These are phyloP conservation scores for Linanthus parryae DNA, from an alignment of 148 eudicot species.

Conservation along the genomic window DNA sequence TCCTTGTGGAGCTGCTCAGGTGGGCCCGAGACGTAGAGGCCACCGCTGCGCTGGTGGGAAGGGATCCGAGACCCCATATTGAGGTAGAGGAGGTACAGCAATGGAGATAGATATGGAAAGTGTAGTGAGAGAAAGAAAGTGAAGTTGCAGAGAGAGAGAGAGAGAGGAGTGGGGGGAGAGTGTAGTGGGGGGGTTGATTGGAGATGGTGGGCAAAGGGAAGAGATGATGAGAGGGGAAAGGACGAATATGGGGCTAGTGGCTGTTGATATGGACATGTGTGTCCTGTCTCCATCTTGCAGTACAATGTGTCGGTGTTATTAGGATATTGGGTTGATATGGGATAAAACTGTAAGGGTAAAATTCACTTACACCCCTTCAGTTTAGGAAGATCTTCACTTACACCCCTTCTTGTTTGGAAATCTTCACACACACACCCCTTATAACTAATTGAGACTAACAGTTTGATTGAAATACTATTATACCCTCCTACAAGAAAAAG, in stretches of 20 bases:
- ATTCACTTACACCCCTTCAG: too few relatives aligned
- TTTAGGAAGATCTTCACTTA: too few relatives aligned
- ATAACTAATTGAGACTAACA: too few relatives aligned
- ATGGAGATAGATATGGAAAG: background rate
- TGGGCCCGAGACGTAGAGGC: slow-evolving; percentile 77
- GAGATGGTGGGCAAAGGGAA: too few relatives aligned
- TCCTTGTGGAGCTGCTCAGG: slow-evolving; percentile 44
- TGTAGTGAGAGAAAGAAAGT: background rate
- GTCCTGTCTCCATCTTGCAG: too few relatives aligned
- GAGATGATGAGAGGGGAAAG: background rate
- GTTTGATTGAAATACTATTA: too few relatives aligned
- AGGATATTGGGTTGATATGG: too few relatives aligned
- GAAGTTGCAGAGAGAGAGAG: background rate
- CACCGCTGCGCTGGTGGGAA: slow-evolving; percentile 79
- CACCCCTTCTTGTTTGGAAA: too few relatives aligned
- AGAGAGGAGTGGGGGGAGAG: background rate
- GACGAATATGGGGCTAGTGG: background rate
- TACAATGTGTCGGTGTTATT: too few relatives aligned
- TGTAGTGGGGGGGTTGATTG: background rate
- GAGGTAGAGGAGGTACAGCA: background rate
- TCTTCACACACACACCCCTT: too few relatives aligned
- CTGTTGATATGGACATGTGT: background rate
- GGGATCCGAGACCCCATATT: slow-evolving; percentile 54
- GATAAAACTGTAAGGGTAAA: too few relatives aligned
- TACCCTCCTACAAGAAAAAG: too few relatives aligned